Percentiles rank a stretch among this genome's conserved stretches.
Conservation (phyloP, 2,329 filamentous ascomycete species). For the Colletotrichum truncatum region DNA sequence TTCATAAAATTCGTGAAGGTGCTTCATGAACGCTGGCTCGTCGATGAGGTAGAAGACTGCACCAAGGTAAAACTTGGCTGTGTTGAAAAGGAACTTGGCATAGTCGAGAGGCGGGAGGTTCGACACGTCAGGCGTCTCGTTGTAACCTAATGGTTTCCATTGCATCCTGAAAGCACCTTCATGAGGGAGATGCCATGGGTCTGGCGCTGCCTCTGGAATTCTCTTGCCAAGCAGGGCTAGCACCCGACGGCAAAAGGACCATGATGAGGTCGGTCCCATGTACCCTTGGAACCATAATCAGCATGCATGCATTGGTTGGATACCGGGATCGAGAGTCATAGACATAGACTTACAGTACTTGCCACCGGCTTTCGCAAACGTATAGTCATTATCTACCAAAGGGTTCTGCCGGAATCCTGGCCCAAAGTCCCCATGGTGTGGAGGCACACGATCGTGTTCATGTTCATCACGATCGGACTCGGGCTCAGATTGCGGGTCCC, state of each 20-base stretch:
- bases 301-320: background rate
- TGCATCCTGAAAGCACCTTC: constrained; percentile 39
- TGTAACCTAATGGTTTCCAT: constrained; percentile 37
- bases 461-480: constrained; percentile 8
- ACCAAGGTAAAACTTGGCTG: constrained; percentile 36
- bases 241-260: constrained; percentile 46
- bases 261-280: constrained; percentile 45
- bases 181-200: constrained; percentile 42
- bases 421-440: constrained; percentile 15
- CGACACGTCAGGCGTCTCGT: constrained; percentile 37
- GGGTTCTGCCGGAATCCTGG: constrained; percentile 36
- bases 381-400: constrained; percentile 42
- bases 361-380: constrained; percentile 41
- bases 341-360: constrained; percentile 42
- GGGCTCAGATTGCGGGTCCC: constrained; percentile 7
- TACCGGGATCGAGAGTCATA: background rate
- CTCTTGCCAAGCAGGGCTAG: constrained; percentile 41
- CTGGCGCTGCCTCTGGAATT: constrained; percentile 41
- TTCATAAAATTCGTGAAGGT: constrained; percentile 35
- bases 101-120: constrained; percentile 38
- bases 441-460: background rate
- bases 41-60: constrained; percentile 36
- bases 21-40: constrained; percentile 31
- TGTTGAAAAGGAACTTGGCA: constrained; percentile 35
- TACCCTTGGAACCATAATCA: constrained; percentile 36